A percentile compares a stretch with the other conserved stretches of the same genome.
phyloP scores from a whole-genome alignment of 2,329 filamentous ascomycete genomes.

The Pseudofabraea citricarpa region DNA sequence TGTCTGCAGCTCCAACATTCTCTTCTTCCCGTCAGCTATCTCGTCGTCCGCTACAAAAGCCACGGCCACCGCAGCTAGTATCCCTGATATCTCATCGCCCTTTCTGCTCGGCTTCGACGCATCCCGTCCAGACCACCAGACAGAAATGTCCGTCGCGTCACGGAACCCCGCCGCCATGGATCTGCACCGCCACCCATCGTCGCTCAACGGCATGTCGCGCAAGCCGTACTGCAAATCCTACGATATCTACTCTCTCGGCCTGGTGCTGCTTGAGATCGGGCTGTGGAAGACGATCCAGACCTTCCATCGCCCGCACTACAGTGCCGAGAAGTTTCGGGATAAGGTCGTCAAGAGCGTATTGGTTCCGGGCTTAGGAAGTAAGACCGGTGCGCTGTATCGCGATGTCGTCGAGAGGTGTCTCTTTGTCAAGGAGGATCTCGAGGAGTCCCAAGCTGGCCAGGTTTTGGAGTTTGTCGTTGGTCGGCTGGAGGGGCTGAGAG shows the following conservation, averaged over 20 bases:
- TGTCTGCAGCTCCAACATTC: conserved; percentile 32
- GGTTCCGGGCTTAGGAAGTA: conserved; percentile 36
- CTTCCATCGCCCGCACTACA: conserved; percentile 38
- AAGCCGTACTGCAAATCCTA: conserved; percentile 34
- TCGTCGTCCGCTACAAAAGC: conserved; percentile 19
- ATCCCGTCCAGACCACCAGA: conserved; percentile 31
- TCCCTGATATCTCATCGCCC: conserved; percentile 35
- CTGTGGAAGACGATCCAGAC: conserved; percentile 38
- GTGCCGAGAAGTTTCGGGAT: conserved; percentile 37
- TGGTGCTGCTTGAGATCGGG: conserved; percentile 44
- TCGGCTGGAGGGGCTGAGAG: conserved; percentile 33
- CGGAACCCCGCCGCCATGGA: conserved; percentile 33
- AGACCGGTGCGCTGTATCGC: conserved; percentile 35
- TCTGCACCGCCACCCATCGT: conserved; percentile 42
- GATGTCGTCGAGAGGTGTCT: conserved; percentile 39
- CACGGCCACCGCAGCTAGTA: conserved; percentile 24
- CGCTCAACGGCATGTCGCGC: conserved; percentile 33
- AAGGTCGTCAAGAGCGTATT: conserved; percentile 35
- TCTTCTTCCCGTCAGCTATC: conserved; percentile 38
- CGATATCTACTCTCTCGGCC: conserved; percentile 40
- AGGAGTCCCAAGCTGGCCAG: conserved; percentile 31
- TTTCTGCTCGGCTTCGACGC: conserved; percentile 37
- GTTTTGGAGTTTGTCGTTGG: conserved; percentile 39
- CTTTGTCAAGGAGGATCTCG: conserved; percentile 31
- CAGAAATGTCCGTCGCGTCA: conserved; percentile 33